These are phyloP conservation scores for Suillus subaureus DNA, from an alignment of 768 basidiomycete genomes.

Conservation along the genomic window DNA sequence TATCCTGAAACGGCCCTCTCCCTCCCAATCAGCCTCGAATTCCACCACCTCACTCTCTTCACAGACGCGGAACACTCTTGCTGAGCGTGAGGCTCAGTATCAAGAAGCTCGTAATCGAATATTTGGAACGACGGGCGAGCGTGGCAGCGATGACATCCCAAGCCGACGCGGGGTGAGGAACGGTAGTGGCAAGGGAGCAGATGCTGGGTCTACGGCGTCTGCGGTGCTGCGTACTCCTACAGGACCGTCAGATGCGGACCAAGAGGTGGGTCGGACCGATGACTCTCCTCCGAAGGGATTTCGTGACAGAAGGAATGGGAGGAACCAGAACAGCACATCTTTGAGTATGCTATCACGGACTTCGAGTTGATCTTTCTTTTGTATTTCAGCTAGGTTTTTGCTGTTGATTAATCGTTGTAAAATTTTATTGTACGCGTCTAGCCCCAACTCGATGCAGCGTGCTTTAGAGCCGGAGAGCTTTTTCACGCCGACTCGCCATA, in stretches of 20 bases:
- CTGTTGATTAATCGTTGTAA: background rate
- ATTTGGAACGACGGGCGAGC: conserved; percentile 45
- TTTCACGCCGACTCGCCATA: background rate
- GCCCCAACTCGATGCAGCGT: background rate
- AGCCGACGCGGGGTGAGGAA: background rate
- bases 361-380: background rate
- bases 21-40: conserved; percentile 22
- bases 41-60: conserved; percentile 18
- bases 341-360: conserved; percentile 1
- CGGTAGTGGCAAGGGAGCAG: conserved; percentile 4
- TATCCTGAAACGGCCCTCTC: conserved; percentile 71
- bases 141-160: conserved; percentile 3
- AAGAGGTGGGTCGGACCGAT: conserved; percentile 8
- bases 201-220: conserved; percentile 4
- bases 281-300: conserved; percentile 29
- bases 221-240: conserved; percentile 34
- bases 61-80: conserved; percentile 38
- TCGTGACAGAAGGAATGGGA: conserved; percentile 24
- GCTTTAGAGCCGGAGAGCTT: background rate
- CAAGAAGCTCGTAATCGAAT: conserved; percentile 75
- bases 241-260: conserved; percentile 27
- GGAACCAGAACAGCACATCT: conserved; percentile 10
- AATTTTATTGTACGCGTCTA: background rate
- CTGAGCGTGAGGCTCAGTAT: conserved; percentile 74
- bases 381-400: background rate